Evolutionary conservation across 1,284 basidiomycete species (phyloP).

Genomic region (Marasmius tenuissimus): DNA sequence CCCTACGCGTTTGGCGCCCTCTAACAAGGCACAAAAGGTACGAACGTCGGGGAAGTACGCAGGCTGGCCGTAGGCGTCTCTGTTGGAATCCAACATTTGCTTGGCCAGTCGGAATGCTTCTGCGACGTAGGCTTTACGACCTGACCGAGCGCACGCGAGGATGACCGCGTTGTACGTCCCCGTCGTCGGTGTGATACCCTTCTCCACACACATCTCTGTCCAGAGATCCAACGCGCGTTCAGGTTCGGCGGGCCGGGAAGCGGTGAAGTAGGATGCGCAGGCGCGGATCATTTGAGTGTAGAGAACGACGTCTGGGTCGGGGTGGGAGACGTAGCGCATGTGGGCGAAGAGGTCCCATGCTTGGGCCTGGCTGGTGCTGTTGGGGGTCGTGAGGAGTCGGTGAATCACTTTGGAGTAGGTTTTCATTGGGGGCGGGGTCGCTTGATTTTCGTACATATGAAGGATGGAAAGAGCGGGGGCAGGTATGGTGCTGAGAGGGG

Average conservation of each 20-base stretch:
- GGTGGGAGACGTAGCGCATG: conserved; percentile 94
- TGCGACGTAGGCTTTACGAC: conserved; percentile 59
- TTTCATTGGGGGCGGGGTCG: conserved; percentile 58
- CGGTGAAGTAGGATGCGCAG: conserved; percentile 61
- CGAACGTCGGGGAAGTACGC: conserved; percentile 64
- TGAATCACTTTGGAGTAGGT: conserved; percentile 67
- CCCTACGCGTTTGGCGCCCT: conserved; percentile 85
- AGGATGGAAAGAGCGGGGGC: conserved; percentile 56
- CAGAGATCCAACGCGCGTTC: conserved; percentile 93
- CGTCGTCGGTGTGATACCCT: conserved; percentile 60
- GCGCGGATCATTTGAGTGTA: conserved; percentile 90
- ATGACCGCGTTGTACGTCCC: conserved; percentile 85
- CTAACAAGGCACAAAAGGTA: conserved; percentile 84
- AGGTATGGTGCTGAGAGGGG: conserved; percentile 45
- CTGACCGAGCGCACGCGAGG: conserved; percentile 69
- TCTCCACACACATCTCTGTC: conserved; percentile 85
- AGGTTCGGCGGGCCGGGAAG: conserved; percentile 61
- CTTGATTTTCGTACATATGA: conserved; percentile 63
- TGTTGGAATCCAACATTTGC: conserved; percentile 78
- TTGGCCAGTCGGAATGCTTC: conserved; percentile 80
- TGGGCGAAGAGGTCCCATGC: conserved; percentile 95
- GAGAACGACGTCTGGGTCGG: conserved; percentile 69
- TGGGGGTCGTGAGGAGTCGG: conserved; percentile 52
- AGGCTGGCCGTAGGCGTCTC: conserved; percentile 57
- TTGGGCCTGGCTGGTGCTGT: conserved; percentile 59